Evolutionary conservation across 352 stramenopile genomes (phyloP), one percentile per base, ranked within the genome.

Genomic region (Globisporangium nagaii): DNA sequence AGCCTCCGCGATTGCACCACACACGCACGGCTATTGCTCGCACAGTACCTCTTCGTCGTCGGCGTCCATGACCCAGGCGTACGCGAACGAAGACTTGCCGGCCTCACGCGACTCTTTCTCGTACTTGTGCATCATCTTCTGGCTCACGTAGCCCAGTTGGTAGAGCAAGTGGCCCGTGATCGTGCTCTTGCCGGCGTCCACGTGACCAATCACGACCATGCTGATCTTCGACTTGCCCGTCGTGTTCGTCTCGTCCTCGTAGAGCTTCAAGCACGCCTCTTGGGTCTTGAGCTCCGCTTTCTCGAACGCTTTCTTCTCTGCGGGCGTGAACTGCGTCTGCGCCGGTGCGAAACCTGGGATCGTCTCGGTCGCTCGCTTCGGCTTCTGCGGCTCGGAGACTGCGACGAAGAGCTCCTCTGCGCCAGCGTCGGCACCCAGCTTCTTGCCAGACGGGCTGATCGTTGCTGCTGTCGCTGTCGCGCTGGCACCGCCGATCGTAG

Each of bases 151-250:
- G 40, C 88, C 84, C 0, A 97, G 66, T 31, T 93, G 78, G 60
- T 96, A 91, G 15, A 98, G 75, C 63, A 99, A 73, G 54, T 98
- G 96, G 1, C 96, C 96, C 42, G 96, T 98, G 58, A 99, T 86
- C 1, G 96, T 99, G 41, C 89, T 98, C 79, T 99, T 99, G 30
- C 96, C 96, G 3, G 93, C 90, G 72, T 99, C 96, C 13, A 99
- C 96, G 60, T 99, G 96, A 15, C 96, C 96, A 34, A 98, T 85
- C 25, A 99, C 90, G 30, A 98, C 93, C 79, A 99, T 91, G 49
- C 86, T 97, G 54, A 98, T 84, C 73, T 84, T 85, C 19, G 66
- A 68, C 55, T 94, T 94, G 53, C 75, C 79, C 30, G 69, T 60
- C 22, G 46, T 50, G 12, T 58, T 71, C 1, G 68, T 63, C 37